Evolutionary conservation across 1,139 yeast species (phyloP), one percentile per base, ranked within the genome.

Genomic region (Yamadazyma songkhlaensis): DNA sequence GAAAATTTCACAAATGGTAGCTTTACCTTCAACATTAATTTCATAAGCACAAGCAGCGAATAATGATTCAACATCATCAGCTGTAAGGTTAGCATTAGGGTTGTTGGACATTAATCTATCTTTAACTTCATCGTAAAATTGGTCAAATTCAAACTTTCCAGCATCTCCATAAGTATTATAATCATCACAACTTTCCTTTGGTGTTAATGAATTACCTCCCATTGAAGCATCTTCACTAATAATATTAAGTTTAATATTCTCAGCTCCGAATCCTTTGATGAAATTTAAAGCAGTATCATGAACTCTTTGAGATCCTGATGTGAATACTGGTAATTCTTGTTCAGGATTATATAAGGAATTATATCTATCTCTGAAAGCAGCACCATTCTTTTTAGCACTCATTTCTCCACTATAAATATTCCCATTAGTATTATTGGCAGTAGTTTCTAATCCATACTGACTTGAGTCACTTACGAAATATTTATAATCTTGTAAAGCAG

Each of bases 41-140:
- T 77, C 84, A 54, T 61, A 79, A 2, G 80, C 79, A 57, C 83
- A 79, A 60, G 74, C 60, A 28, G 57, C 55, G 45, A 71, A 58
- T 46, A 77, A 46, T 33, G 53, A 46, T 32, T 51, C 49, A 30
- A 78, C 65, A 42, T 81, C 81, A 10, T 46, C 39, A 4, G 59
- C 47, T 3, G 68, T 64, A 15, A 77, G 53, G 47, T 70, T 62
- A 38, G 72, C 62, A 26, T 50, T 46, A 3, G 55, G 53, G 26
- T 49, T 47, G 9, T 72, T 77, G 5, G 38, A 57, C 39, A 54
- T 51, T 35, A 76, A 52, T 31, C 81, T 60, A 13, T 53, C 50
- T 5, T 62, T 54, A 9, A 77, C 73, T 26, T 59, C 57, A 9
- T 48, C 50, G 24, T 72, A 55, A 46, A 71, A 75, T 9, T 44